Evolutionary conservation across 441 rosid species (phyloP).

Genomic region (Eutrema salsugineum): DNA sequence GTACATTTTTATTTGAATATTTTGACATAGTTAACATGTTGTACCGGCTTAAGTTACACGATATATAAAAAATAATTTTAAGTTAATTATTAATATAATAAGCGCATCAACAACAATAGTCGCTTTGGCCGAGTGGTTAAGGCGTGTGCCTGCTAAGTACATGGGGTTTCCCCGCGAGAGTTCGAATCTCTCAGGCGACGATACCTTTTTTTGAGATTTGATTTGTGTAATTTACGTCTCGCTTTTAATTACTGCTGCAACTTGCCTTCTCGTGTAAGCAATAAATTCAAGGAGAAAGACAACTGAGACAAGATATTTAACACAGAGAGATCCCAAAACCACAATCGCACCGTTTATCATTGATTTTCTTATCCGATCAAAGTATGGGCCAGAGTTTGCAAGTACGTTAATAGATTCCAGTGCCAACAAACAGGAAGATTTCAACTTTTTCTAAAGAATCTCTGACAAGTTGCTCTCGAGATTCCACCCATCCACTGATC

Average conservation of each 20-base stretch:
- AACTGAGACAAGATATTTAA: background rate
- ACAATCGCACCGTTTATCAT: background rate
- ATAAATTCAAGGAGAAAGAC: background rate
- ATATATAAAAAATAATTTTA: too few relatives aligned
- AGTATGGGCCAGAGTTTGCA: background rate
- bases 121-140: slow-evolving; percentile 92
- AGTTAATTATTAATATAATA: too few relatives aligned
- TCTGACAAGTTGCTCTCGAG: slow-evolving; percentile 16
- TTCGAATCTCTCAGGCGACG: slow-evolving; percentile 98
- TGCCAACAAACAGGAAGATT: background rate
- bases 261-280: slow-evolving; percentile 21
- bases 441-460: background rate
- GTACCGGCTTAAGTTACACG: too few relatives aligned
- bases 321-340: background rate
- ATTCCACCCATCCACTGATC: background rate
- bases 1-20: too few relatives aligned
- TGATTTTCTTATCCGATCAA: background rate
- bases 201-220: too few relatives aligned
- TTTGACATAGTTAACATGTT: too few relatives aligned
- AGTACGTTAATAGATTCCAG: slow-evolving; percentile 8
- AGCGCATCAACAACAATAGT: too few relatives aligned
- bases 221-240: slow-evolving; percentile 30
- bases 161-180: slow-evolving; percentile 99
- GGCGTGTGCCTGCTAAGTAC: slow-evolving; percentile 99
- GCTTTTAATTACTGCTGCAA: slow-evolving; percentile 42